Base-by-base conservation (phyloP, 257 asterid species). In the Anisodus acutangulus region DNA sequence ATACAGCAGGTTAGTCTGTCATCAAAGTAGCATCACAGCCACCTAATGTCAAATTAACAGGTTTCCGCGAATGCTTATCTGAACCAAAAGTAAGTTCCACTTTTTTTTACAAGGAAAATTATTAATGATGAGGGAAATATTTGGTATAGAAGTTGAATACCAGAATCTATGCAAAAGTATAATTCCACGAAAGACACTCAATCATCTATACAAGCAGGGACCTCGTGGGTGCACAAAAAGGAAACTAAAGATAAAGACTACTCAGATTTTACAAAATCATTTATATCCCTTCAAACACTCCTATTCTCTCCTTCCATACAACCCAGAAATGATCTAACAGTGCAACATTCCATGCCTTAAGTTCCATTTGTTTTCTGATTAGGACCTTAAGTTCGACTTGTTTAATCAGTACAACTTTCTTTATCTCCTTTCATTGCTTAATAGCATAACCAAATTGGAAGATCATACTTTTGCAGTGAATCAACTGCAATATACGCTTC, bases 261-360 rank as follows among this genome's bases (percentile, higher is more conserved):
- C 19, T 72, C 80, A 72, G 3, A 19, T 72, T 72, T 72, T 31
- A 72, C 41, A 74, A 49, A 72, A 69, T 51, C 62, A 22, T 74
- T 19, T 74, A 11, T 19, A 74, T 74, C 81, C 45, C 19, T 74
- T 74, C 81, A 74, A 49, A 12, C 13, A 6, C 12, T 49, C 81
- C 45, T 74, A 74, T 74, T 72, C 45, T 74, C 62, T 74, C 81
- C 62, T 22, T 74, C 59, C 12, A 49, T 74, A 49, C 45, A 74
- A 74, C 22, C 45, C 45, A 74, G 62, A 6, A 3, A 74, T 19
- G 62, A 66, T n/a, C 47, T 5, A 66, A 26, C 4, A 0, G 3
- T 12, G 37, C 43, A 74, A 13, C 43, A 74, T 5, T 60, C 59
- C 62, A 74, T 35, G 10, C 45, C 62, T 74, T 13, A 6, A 53